phyloP scores from a whole-genome alignment of 2,329 filamentous ascomycete species.

The Fusarium sp. region DNA sequence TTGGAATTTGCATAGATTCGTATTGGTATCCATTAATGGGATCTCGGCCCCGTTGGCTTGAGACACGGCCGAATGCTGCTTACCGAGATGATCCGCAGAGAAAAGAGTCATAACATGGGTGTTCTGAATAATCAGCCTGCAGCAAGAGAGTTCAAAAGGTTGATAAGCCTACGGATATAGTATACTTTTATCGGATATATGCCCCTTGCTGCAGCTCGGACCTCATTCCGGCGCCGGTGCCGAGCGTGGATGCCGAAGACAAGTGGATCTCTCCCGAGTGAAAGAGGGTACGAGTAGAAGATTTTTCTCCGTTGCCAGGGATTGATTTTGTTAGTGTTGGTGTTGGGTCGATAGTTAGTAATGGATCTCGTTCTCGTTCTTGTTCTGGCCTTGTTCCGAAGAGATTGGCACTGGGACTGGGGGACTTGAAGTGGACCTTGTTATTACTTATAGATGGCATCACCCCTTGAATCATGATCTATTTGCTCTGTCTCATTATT shows the following conservation, averaged over 20 bases:
- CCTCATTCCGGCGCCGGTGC: slow-evolving; percentile 34
- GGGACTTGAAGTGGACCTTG: slow-evolving; percentile 10
- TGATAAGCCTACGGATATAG: slow-evolving; percentile 26
- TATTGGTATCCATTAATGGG: slow-evolving; percentile 1
- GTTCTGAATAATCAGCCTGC: slow-evolving; percentile 11
- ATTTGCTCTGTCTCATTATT: neutral
- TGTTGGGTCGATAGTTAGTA: slow-evolving; percentile 25
- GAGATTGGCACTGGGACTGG: slow-evolving; percentile 25
- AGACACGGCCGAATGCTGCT: slow-evolving; percentile 27
- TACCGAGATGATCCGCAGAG: slow-evolving; percentile 14
- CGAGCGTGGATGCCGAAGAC: slow-evolving; percentile 38
- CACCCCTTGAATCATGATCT: slow-evolving; percentile 25
- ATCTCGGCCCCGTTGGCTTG: slow-evolving; percentile 34
- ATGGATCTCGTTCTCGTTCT: slow-evolving; percentile 18
- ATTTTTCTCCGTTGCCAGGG: slow-evolving; percentile 29
- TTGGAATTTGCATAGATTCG: slow-evolving; percentile 7
- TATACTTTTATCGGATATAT: slow-evolving; percentile 28
- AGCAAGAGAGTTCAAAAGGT: neutral
- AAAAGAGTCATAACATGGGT: slow-evolving; percentile 10
- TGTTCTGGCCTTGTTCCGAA: slow-evolving; percentile 3
- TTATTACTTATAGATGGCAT: slow-evolving; percentile 38
- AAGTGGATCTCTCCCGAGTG: slow-evolving; percentile 25
- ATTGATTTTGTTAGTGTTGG: slow-evolving; percentile 12
- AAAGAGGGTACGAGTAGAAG: slow-evolving; percentile 15
- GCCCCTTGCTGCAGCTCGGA: slow-evolving; percentile 4